Conservation (phyloP, 176 grass and related monocot genomes). For the Rhipidocladum racemiflorum region DNA sequence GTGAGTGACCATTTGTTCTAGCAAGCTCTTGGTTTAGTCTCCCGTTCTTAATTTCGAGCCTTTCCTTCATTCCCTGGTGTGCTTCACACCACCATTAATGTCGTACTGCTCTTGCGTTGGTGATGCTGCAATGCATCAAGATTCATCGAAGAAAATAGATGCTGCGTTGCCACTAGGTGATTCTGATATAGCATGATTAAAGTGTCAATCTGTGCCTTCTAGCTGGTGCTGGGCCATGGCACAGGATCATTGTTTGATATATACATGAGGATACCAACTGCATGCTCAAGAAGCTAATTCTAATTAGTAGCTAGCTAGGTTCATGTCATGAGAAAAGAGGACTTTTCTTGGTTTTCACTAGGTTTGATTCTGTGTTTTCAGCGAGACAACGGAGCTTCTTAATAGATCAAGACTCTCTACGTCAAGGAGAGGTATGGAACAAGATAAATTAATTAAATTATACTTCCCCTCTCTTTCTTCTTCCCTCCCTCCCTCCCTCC, state of each 20-base stretch:
- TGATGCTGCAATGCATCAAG: neutral
- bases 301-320: neutral
- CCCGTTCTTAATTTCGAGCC: neutral
- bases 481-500: too few relatives aligned
- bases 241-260: neutral
- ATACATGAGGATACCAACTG: neutral
- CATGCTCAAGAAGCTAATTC: neutral
- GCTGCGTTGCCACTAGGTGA: neutral
- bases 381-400: slow-evolving; percentile 26
- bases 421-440: slow-evolving; percentile 27
- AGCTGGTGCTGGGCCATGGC: neutral
- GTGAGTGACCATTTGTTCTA: neutral
- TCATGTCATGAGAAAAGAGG: neutral
- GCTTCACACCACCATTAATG: neutral
- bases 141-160: neutral
- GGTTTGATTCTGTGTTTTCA: slow-evolving; percentile 15
- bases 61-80: neutral
- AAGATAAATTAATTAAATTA: neutral
- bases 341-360: neutral
- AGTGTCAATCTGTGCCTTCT: neutral
- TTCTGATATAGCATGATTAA: neutral
- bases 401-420: slow-evolving; percentile 7
- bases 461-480: neutral
- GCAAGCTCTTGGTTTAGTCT: neutral
- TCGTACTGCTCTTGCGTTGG: neutral